Percentiles rank a stretch among this genome's conserved stretches.
phyloP scores from a whole-genome alignment of 345 rosid genomes.

The Eucalyptus cloeziana region DNA sequence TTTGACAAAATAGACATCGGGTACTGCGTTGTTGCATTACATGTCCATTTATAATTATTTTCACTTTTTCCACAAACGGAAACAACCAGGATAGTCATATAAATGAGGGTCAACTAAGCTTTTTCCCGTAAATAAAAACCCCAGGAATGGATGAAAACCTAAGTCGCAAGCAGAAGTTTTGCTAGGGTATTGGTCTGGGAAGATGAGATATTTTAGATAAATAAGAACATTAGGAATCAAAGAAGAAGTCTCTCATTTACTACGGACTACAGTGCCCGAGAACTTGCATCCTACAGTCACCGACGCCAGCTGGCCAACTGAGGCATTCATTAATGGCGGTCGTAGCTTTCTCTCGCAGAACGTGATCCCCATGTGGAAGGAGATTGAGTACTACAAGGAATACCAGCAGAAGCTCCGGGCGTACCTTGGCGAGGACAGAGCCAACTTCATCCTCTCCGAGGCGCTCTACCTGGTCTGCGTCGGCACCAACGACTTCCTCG shows the following conservation, averaged over 20 bases:
- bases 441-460: constrained; percentile 6
- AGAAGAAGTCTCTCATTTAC: neutral
- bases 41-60: neutral
- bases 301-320: neutral
- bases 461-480: constrained; percentile 42
- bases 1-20: neutral
- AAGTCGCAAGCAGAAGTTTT: neutral
- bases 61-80: neutral
- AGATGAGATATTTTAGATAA: neutral
- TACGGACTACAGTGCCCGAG: neutral
- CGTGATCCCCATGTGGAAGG: constrained; percentile 55
- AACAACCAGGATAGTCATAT: neutral
- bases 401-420: constrained; percentile 30
- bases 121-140: neutral
- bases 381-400: constrained; percentile 35
- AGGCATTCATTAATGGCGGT: neutral
- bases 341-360: constrained; percentile 13
- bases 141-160: neutral
- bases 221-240: neutral
- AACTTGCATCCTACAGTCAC: neutral
- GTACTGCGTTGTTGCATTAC: neutral
- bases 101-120: neutral
- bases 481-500: constrained; percentile 63
- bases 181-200: neutral
- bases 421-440: constrained; percentile 24